Evolutionary conservation across 768 basidiomycete genomes (phyloP).

Genomic region (Lactifluus volemus): DNA sequence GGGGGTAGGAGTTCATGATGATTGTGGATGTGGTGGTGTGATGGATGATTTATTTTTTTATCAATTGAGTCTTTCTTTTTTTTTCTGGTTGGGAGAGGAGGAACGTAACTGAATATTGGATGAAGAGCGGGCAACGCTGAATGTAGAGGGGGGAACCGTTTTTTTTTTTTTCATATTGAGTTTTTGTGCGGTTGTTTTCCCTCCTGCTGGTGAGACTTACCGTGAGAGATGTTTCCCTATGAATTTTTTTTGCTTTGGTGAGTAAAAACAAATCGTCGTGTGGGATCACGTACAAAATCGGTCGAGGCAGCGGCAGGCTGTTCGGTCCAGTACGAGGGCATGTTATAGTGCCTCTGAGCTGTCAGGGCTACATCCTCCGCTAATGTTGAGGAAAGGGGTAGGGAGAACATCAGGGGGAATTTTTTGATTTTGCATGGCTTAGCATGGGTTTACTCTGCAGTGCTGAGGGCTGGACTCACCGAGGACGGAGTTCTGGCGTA

Average conservation of each 20-base stretch:
- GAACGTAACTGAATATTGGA: conserved; percentile 16
- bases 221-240: conserved; percentile 20
- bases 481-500: conserved; percentile 18
- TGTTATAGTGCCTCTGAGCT: conserved; percentile 10
- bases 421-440: no score
- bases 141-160: not conserved
- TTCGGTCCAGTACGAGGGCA: conserved; percentile 6
- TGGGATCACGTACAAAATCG: conserved; percentile 12
- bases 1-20: no score
- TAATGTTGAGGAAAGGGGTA: not conserved
- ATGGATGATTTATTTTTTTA: no score
- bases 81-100: no score
- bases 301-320: conserved; percentile 14
- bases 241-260: not conserved
- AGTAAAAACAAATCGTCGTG: not conserved
- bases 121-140: conserved; percentile 16
- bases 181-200: not conserved
- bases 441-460: no score
- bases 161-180: not conserved
- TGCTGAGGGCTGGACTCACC: conserved; percentile 13
- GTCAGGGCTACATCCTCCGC: conserved; percentile 18
- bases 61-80: no score
- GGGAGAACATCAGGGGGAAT: not conserved
- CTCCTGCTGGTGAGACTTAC: not conserved
- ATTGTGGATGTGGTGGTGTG: no score